Evolutionary conservation across 2,329 filamentous ascomycete species (phyloP), one percentile per base, ranked within the genome.

Genomic region (Tolypocladium album): DNA sequence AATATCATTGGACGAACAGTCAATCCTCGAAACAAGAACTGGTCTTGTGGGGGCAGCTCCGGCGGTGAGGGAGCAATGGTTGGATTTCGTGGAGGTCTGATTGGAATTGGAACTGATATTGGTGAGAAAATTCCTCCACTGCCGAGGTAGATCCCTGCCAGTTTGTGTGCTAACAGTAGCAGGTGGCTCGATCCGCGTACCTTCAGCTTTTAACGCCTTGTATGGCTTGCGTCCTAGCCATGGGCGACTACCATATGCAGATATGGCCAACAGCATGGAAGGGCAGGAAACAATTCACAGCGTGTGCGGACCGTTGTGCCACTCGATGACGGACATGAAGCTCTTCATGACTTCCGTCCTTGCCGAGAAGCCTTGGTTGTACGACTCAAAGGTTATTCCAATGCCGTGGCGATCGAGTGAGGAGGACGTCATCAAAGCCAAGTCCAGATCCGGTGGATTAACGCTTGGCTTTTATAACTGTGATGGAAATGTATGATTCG

Each of bases 101-200:
- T 74, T 0, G 74, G 74, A 1, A 60, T 75, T 3, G 73, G 73
- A 4, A 75, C 73, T 0, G 74, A 76, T 56, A 71, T 74, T 58
- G 69, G 53, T 55, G 13, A 31, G 20, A 3, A 45, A 5, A 4
- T 45, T 45, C n/a, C n/a, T 39, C 12, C 12, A 17, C 3, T 24
- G n/a, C 4, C 34, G 34, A 36, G 31, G 4, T 7, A 8, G 6
- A 36, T 36, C 34, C 34, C 34, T 36, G 34, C 20, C 8, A n/a
- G 40, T 12, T 9, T 43, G 40, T 1, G 7, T 34, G 24, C 47
- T 53, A 27, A 53, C 7, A 34, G 15, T 3, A 53, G 20, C 52
- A 55, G 52, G 62, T 11, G 70, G 70, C 4, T 70, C 67, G 0
- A 69, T 72, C 24, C 64, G 73, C 4, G 64, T 72, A 3, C 72